These are phyloP conservation scores for Lactifluus pinguis DNA, from an alignment of 768 basidiomycete species.

Conservation along the genomic window DNA sequence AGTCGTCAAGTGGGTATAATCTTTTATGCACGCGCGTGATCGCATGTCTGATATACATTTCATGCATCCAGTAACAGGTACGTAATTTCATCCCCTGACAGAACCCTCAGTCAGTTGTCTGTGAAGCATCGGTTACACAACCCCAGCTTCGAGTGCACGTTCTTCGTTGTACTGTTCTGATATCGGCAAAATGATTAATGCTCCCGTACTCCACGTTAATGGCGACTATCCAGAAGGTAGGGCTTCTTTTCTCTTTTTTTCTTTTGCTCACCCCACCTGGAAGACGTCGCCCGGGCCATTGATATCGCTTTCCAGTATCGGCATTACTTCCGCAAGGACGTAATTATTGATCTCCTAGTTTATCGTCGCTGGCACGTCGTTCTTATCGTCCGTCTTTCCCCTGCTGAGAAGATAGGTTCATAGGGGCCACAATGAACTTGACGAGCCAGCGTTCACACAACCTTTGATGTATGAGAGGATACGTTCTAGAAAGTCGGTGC, in stretches of 20 bases:
- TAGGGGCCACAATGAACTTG: slow-evolving; percentile 85
- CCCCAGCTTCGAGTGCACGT: slow-evolving; percentile 73
- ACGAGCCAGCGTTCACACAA: slow-evolving; percentile 79
- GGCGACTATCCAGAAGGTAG: slow-evolving; percentile 82
- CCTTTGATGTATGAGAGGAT: slow-evolving; percentile 91
- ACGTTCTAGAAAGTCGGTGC: slow-evolving; percentile 64
- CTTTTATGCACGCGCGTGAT: neutral
- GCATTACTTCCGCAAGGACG: slow-evolving; percentile 83
- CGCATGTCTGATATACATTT: slow-evolving; percentile 2
- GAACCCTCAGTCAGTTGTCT: neutral
- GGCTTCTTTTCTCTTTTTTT: neutral
- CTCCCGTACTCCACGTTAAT: slow-evolving; percentile 85
- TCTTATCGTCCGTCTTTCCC: neutral
- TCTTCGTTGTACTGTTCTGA: slow-evolving; percentile 87
- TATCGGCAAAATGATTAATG: slow-evolving; percentile 82
- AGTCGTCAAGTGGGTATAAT: slow-evolving; percentile 69
- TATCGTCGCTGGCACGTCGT: slow-evolving; percentile 66
- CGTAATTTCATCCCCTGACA: neutral
- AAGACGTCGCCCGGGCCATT: slow-evolving; percentile 79
- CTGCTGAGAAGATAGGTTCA: neutral
- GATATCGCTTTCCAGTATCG: slow-evolving; percentile 84
- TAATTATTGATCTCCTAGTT: slow-evolving; percentile 82
- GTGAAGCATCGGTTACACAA: slow-evolving; percentile 82
- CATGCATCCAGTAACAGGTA: slow-evolving; percentile 26
- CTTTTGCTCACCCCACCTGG: neutral